Evolutionary conservation across 805 yeast genomes (phyloP).

Genomic region (Yarrowia phangngaensis): DNA sequence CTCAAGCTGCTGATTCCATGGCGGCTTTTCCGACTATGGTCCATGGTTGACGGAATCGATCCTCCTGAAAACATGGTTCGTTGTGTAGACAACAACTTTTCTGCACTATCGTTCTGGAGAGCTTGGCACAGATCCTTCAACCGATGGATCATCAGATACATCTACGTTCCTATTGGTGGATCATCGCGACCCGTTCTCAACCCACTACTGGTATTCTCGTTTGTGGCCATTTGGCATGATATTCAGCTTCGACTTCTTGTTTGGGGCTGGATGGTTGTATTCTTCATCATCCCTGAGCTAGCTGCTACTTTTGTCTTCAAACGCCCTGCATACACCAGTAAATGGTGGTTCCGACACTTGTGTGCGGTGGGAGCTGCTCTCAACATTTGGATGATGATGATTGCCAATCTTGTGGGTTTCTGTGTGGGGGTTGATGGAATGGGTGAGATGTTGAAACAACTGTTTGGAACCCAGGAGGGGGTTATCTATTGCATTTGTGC

Average conservation of each 20-base stretch:
- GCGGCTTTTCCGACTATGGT: conserved; percentile 93
- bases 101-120: conserved; percentile 95
- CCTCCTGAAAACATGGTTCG: conserved; percentile 98
- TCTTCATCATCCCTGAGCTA: conserved; percentile 84
- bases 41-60: conserved; percentile 85
- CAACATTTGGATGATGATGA: conserved; percentile 97
- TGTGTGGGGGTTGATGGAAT: conserved; percentile 91
- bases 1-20: conserved; percentile 88
- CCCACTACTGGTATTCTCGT: conserved; percentile 80
- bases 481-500: conserved; percentile 56
- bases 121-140: conserved; percentile 97
- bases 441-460: conserved; percentile 55
- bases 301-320: conserved; percentile 49
- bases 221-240: conserved; percentile 98
- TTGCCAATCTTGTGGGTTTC: conserved; percentile 91
- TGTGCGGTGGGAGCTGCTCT: conserved; percentile 85
- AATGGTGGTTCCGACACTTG: conserved; percentile 58
- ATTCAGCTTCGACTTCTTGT: conserved; percentile 77
- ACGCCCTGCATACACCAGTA: conserved; percentile 29
- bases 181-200: conserved; percentile 65
- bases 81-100: conserved; percentile 89
- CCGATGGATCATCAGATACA: conserved; percentile 82
- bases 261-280: conserved; percentile 95
- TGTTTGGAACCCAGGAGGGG: conserved; percentile 71
- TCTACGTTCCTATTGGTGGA: conserved; percentile 91